These are phyloP conservation scores for Mycosarcoma maydis DNA, from an alignment of 1,284 basidiomycete genomes.

Conservation along the genomic window DNA sequence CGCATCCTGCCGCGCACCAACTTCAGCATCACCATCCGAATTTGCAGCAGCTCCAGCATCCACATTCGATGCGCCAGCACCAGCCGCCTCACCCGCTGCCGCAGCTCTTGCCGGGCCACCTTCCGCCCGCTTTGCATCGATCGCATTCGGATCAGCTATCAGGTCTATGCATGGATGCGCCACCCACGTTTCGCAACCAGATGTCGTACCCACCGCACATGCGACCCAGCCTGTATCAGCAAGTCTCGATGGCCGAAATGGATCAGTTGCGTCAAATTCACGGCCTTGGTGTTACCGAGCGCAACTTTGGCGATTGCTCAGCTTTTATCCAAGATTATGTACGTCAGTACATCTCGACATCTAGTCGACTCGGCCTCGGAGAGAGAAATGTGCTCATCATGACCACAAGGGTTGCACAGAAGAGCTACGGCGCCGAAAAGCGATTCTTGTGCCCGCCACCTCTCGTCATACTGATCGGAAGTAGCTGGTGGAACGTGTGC, in stretches of 20 bases:
- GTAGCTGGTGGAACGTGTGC: slow-evolving; percentile 81
- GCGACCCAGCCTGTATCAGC: slow-evolving; percentile 52
- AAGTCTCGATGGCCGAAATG: slow-evolving; percentile 50
- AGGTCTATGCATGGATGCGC: slow-evolving; percentile 20
- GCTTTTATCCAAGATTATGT: slow-evolving; percentile 56
- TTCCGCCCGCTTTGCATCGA: slow-evolving; percentile 23
- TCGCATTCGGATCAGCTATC: slow-evolving; percentile 30
- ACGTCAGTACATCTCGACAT: slow-evolving; percentile 76
- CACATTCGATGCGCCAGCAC: slow-evolving; percentile 2
- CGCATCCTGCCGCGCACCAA: slow-evolving; percentile 21
- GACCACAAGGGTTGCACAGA: slow-evolving; percentile 95
- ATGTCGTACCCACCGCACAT: slow-evolving; percentile 43
- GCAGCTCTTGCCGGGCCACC: slow-evolving; percentile 12
- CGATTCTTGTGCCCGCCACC: slow-evolving; percentile 96
- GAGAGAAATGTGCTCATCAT: slow-evolving; percentile 94
- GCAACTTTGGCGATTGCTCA: slow-evolving; percentile 49
- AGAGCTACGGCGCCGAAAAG: slow-evolving; percentile 95
- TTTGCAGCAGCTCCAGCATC: slow-evolving; percentile 1
- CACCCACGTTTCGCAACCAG: slow-evolving; percentile 24
- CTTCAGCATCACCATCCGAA: slow-evolving; percentile 11
- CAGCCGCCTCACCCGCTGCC: slow-evolving; percentile 5
- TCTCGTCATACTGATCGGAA: slow-evolving; percentile 91
- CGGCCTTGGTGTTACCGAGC: slow-evolving; percentile 28
- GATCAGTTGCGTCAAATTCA: slow-evolving; percentile 35
- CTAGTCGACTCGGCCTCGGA: slow-evolving; percentile 87